These are phyloP conservation scores for Lipomyces japonicus DNA, from an alignment of 805 yeast species.

Conservation along the genomic window DNA sequence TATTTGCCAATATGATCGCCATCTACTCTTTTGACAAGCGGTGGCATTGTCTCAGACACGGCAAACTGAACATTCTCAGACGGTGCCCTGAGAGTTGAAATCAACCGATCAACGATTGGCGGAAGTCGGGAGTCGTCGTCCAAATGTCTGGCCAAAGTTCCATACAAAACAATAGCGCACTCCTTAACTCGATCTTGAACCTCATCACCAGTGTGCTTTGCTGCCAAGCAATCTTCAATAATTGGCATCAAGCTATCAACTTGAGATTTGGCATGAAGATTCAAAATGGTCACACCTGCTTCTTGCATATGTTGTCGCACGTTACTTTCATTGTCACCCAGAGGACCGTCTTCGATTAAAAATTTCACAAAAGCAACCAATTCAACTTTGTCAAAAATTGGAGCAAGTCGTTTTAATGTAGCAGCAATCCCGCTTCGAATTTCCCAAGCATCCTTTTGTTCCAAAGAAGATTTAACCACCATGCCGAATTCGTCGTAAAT, in stretches of 20 bases:
- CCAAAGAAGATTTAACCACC: conserved; percentile 56
- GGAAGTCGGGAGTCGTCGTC: conserved; percentile 60
- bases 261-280: conserved; percentile 56
- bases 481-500: conserved; percentile 76
- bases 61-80: conserved; percentile 89
- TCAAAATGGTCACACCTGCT: conserved; percentile 76
- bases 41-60: conserved; percentile 79
- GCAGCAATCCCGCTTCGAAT: conserved; percentile 77
- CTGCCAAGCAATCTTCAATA: conserved; percentile 61
- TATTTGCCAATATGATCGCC: conserved; percentile 44
- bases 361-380: conserved; percentile 58
- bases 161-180: conserved; percentile 80
- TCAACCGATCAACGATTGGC: conserved; percentile 61
- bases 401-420: conserved; percentile 55
- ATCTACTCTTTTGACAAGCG: conserved; percentile 59
- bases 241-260: conserved; percentile 76
- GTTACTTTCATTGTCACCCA: conserved; percentile 67
- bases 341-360: conserved; percentile 52
- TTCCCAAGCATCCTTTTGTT: conserved; percentile 77
- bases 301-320: conserved; percentile 82
- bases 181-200: conserved; percentile 65
- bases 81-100: conserved; percentile 76
- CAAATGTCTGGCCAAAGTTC: conserved; percentile 85
- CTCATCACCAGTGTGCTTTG: conserved; percentile 32
- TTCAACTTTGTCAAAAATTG: conserved; percentile 39